Conservation (phyloP, 331 rosid genomes). For the Malus hybrid region DNA sequence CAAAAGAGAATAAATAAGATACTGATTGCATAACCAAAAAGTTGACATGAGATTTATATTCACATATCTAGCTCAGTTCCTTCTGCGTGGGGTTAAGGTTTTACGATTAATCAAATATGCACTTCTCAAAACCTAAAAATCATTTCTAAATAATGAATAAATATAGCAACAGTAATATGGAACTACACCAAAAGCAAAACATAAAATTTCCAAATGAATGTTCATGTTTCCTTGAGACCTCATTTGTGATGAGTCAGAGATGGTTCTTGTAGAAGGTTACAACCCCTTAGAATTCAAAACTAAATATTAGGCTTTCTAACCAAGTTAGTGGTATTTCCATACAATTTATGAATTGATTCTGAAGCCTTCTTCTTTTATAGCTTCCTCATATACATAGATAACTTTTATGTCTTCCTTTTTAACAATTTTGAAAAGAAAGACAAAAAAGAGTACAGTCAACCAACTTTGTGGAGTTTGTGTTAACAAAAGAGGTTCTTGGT, state of each 20-base stretch:
- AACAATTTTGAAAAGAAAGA: neutral
- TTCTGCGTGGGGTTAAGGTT: neutral
- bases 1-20: neutral
- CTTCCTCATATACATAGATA: neutral
- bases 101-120: neutral
- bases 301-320: neutral
- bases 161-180: conserved; percentile 8
- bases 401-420: neutral
- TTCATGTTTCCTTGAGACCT: conserved; percentile 8
- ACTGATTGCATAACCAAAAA: neutral
- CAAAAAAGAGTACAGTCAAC: neutral
- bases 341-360: neutral
- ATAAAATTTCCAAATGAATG: neutral
- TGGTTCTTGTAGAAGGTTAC: neutral
- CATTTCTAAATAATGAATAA: neutral
- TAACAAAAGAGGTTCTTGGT: neutral
- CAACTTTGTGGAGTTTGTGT: neutral
- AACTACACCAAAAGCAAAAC: neutral
- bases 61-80: neutral
- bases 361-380: neutral
- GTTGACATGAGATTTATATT: neutral
- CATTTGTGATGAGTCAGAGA: neutral
- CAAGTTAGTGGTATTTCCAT: neutral
- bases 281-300: neutral
- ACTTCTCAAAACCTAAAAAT: conserved; percentile 9